Evolutionary conservation across 2,329 filamentous ascomycete species (phyloP).

Genomic region (Fusarium avenaceum): DNA sequence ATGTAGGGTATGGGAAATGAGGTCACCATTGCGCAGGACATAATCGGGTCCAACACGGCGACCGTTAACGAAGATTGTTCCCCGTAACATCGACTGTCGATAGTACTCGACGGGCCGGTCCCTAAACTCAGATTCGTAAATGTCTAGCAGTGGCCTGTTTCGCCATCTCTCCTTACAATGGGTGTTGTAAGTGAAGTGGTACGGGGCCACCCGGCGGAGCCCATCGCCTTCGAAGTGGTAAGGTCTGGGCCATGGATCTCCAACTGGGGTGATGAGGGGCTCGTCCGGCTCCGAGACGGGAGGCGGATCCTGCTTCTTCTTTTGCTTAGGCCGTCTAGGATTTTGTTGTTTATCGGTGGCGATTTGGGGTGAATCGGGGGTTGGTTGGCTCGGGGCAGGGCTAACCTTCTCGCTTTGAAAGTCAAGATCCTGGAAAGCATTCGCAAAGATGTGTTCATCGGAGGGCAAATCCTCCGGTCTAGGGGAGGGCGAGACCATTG

Average conservation of each 20-base stretch:
- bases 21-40: slow-evolving; percentile 86
- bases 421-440: slow-evolving; percentile 38
- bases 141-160: slow-evolving; percentile 82
- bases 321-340: slow-evolving; percentile 33
- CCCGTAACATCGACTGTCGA: slow-evolving; percentile 82
- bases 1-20: slow-evolving; percentile 93
- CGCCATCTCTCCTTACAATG: slow-evolving; percentile 96
- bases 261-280: slow-evolving; percentile 53
- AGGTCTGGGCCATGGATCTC: slow-evolving; percentile 68
- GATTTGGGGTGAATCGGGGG: slow-evolving; percentile 22
- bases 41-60: slow-evolving; percentile 76
- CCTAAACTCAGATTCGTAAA: slow-evolving; percentile 92
- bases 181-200: slow-evolving; percentile 95
- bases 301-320: slow-evolving; percentile 36
- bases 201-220: slow-evolving; percentile 85
- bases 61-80: slow-evolving; percentile 84
- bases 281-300: slow-evolving; percentile 39
- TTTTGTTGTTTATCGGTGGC: slow-evolving; percentile 25
- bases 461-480: slow-evolving; percentile 19
- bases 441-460: slow-evolving; percentile 32
- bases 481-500: slow-evolving; percentile 39
- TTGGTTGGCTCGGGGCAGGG: slow-evolving; percentile 26
- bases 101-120: slow-evolving; percentile 91
- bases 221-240: slow-evolving; percentile 85
- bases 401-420: slow-evolving; percentile 33